phyloP scores from a whole-genome alignment of 169 alveolate genomes.

The Plasmodium gonderi region DNA sequence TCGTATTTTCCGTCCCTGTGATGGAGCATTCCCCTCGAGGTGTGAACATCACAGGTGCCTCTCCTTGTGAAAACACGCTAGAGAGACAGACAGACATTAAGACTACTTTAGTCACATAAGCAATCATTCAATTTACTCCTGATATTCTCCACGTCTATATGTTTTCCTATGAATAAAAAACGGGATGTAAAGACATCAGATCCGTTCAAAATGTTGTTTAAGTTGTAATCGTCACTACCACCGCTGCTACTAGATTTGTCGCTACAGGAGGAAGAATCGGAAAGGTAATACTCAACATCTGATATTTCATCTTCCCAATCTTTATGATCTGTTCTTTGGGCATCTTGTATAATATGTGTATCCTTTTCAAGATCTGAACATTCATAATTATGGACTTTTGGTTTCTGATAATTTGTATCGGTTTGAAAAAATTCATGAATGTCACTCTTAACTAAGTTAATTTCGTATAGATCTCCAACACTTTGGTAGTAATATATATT shows the following conservation, averaged over 20 bases:
- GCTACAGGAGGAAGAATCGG: slow-evolving; percentile 41
- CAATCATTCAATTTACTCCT: slow-evolving; percentile 24
- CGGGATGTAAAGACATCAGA: slow-evolving; percentile 1
- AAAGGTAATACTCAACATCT: slow-evolving; percentile 29
- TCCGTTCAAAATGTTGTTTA: slow-evolving; percentile 25
- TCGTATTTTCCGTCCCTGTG: too few relatives aligned
- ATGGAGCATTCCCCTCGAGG: too few relatives aligned
- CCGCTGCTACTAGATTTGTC: background rate
- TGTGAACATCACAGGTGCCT: too few relatives aligned
- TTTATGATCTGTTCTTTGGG: background rate
- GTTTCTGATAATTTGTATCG: background rate
- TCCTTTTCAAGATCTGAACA: background rate
- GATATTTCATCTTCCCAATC: background rate
- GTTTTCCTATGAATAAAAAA: slow-evolving; percentile 74
- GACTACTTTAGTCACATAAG: background rate
- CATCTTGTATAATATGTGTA: background rate
- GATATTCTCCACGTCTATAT: slow-evolving; percentile 35
- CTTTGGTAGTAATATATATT: slow-evolving; percentile 73
- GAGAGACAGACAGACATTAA: background rate
- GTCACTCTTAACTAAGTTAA: slow-evolving; percentile 38
- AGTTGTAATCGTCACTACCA: slow-evolving; percentile 17
- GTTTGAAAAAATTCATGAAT: slow-evolving; percentile 43
- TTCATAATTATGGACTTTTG: background rate
- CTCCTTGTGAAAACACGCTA: background rate
- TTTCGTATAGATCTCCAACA: slow-evolving; percentile 72